Percentiles rank a stretch among this genome's conserved stretches.
Evolutionary conservation across 768 basidiomycete genomes (phyloP).

Genomic region (Agaricus subrufescens): DNA sequence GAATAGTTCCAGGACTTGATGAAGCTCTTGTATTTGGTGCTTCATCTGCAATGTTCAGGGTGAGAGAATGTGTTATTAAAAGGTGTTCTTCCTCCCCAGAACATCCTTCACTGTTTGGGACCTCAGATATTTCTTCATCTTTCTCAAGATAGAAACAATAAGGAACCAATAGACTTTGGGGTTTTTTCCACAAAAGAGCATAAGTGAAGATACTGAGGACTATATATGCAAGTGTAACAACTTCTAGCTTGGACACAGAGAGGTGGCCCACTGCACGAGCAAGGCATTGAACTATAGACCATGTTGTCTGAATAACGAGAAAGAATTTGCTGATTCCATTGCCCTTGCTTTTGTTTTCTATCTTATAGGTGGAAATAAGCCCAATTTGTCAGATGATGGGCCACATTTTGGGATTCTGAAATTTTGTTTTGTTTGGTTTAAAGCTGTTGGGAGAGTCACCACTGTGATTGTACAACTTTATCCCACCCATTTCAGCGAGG

Average conservation of each 20-base stretch:
- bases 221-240: slow-evolving; percentile 5
- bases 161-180: background rate
- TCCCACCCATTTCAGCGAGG: slow-evolving; percentile 11
- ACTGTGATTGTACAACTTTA: background rate
- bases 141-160: background rate
- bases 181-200: slow-evolving; percentile 8
- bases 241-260: background rate
- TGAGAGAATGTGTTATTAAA: too few species aligned
- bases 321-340: slow-evolving; percentile 19
- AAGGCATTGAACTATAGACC: slow-evolving; percentile 16
- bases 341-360: slow-evolving; percentile 22
- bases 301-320: slow-evolving; percentile 17
- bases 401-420: background rate
- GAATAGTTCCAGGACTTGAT: too few species aligned
- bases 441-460: background rate
- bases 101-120: too few species aligned
- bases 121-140: background rate
- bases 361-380: slow-evolving; percentile 5
- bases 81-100: too few species aligned
- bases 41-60: too few species aligned
- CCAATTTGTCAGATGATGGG: background rate
- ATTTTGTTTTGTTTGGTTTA: background rate
- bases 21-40: too few species aligned
- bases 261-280: background rate
- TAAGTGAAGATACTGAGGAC: slow-evolving; percentile 1